phyloP scores from a whole-genome alignment of 2,329 filamentous ascomycete genomes.

The Diaporthe destruens region DNA sequence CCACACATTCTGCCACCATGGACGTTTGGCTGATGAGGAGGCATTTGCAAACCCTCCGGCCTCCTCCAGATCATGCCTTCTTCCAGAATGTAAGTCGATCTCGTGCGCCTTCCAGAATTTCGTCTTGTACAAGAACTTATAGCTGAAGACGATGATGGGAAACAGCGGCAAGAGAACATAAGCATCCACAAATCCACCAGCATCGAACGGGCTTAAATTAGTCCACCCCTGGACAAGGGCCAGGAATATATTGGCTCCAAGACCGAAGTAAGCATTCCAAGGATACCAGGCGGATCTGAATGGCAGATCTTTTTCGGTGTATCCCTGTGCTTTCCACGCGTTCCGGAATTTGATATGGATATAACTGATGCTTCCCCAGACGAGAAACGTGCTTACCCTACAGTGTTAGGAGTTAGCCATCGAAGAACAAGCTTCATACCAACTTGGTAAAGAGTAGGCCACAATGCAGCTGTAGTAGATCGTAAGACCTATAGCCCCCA shows the following conservation, averaged over 20 bases:
- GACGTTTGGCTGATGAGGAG: slow-evolving; percentile 45
- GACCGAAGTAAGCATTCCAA: slow-evolving; percentile 70
- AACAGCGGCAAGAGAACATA: slow-evolving; percentile 74
- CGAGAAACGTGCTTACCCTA: slow-evolving; percentile 75
- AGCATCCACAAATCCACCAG: slow-evolving; percentile 71
- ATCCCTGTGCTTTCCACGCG: slow-evolving; percentile 71
- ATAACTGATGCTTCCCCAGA: slow-evolving; percentile 78
- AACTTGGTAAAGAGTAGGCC: no score
- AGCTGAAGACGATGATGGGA: slow-evolving; percentile 66
- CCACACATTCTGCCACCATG: slow-evolving; percentile 60
- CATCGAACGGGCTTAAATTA: slow-evolving; percentile 68
- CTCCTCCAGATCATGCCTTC: slow-evolving; percentile 67
- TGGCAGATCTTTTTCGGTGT: slow-evolving; percentile 65
- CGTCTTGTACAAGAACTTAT: slow-evolving; percentile 68
- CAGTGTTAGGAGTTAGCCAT: no score
- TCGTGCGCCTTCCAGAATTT: slow-evolving; percentile 62
- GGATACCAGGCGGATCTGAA: slow-evolving; percentile 69
- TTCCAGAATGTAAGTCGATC: slow-evolving; percentile 69
- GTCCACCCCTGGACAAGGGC: slow-evolving; percentile 73
- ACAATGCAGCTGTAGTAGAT: no score
- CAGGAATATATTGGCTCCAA: slow-evolving; percentile 69
- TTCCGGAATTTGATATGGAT: slow-evolving; percentile 79
- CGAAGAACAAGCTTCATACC: no score
- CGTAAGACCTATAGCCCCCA: no score
- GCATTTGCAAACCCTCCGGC: slow-evolving; percentile 50